Evolutionary conservation across 805 yeast genomes (phyloP).

Genomic region (Candida broadrunensis): DNA sequence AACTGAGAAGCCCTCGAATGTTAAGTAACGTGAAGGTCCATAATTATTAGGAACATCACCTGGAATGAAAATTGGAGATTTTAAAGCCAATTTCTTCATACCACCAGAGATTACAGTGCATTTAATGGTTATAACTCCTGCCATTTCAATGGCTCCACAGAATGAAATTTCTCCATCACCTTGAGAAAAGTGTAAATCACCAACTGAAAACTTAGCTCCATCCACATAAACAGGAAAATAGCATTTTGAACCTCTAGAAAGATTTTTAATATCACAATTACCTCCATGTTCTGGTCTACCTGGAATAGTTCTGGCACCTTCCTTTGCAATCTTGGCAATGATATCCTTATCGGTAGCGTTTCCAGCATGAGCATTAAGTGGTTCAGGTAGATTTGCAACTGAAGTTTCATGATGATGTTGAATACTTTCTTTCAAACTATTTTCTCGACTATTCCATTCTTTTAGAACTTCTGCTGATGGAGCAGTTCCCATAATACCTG

Average conservation of each 20-base stretch:
- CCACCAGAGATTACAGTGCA: conserved; percentile 42
- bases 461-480: conserved; percentile 42
- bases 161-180: conserved; percentile 55
- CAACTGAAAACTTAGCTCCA: conserved; percentile 48
- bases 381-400: conserved; percentile 43
- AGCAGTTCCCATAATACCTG: conserved; percentile 51
- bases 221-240: conserved; percentile 46
- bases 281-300: conserved; percentile 55
- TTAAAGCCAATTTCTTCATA: conserved; percentile 36
- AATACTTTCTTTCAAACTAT: conserved; percentile 28
- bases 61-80: conserved; percentile 46
- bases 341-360: conserved; percentile 24
- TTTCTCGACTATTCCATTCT: conserved; percentile 46
- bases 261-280: conserved; percentile 50
- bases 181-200: conserved; percentile 51
- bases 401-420: conserved; percentile 27
- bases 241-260: conserved; percentile 47
- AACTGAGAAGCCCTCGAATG: conserved; percentile 53
- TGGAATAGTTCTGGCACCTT: conserved; percentile 54
- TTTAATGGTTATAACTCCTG: conserved; percentile 44
- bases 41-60: conserved; percentile 48
- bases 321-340: conserved; percentile 25
- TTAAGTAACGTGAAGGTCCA: conserved; percentile 47
- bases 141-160: conserved; percentile 55
- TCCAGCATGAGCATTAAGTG: conserved; percentile 39